Evolutionary conservation across 2,329 filamentous ascomycete species (phyloP).

Genomic region (Trichoderma pleuroti): DNA sequence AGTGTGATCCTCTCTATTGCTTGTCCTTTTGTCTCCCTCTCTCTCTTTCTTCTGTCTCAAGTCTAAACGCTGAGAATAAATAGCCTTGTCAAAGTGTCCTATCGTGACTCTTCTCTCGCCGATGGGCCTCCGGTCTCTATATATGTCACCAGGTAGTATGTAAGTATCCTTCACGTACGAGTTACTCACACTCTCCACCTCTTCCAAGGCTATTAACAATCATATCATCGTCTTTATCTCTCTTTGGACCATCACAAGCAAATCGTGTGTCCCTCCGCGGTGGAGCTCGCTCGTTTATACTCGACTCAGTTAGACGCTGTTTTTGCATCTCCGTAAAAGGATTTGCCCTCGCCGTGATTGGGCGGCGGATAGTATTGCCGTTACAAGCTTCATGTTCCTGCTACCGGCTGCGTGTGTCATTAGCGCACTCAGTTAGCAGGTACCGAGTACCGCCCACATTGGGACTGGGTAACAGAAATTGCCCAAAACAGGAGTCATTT

Average conservation of each 20-base stretch:
- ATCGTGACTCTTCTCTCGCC: background rate
- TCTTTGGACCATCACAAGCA: background rate
- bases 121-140: background rate
- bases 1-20: background rate
- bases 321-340: slow-evolving; percentile 5
- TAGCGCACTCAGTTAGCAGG: background rate
- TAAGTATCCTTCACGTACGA: background rate
- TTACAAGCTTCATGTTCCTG: background rate
- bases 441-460: background rate
- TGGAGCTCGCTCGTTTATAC: slow-evolving; percentile 15
- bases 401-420: background rate
- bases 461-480: background rate
- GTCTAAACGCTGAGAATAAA: background rate
- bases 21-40: background rate
- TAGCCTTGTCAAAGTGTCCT: background rate
- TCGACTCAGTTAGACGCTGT: slow-evolving; percentile 1
- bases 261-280: background rate
- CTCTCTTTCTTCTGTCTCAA: background rate
- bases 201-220: background rate
- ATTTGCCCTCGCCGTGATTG: slow-evolving; percentile 1
- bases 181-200: background rate
- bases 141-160: background rate
- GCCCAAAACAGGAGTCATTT: background rate
- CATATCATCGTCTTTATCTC: background rate
- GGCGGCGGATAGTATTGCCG: background rate